A percentile compares a stretch with the other conserved stretches of the same genome.
Evolutionary conservation across 1,139 yeast species (phyloP).

Genomic region (Pichia terricola): DNA sequence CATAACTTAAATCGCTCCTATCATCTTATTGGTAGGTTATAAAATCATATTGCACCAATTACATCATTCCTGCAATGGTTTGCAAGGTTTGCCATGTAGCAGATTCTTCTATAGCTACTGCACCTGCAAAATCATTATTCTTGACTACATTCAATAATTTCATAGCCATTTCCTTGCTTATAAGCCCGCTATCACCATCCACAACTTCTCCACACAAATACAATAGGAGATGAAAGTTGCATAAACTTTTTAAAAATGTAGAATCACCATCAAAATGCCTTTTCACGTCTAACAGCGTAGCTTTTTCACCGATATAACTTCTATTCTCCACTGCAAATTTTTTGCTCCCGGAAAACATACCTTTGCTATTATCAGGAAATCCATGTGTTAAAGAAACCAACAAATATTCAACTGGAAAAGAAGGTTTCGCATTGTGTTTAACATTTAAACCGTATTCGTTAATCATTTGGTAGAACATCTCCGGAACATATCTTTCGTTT

Average conservation of each 20-base stretch:
- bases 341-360: conserved; percentile 30
- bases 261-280: neutral
- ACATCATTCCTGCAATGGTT: neutral
- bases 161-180: neutral
- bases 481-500: conserved; percentile 80
- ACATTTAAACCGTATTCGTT: conserved; percentile 88
- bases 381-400: conserved; percentile 88
- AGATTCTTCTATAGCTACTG: neutral
- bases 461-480: conserved; percentile 71
- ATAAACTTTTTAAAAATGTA: neutral
- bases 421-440: conserved; percentile 85
- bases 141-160: neutral
- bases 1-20: too few species aligned
- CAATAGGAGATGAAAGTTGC: neutral
- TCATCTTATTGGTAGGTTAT: too few species aligned
- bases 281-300: neutral
- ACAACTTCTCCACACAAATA: neutral
- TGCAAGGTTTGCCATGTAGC: neutral
- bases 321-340: conserved; percentile 72
- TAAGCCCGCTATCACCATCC: neutral
- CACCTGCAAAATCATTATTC: neutral
- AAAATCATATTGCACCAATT: too few species aligned
- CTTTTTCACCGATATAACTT: conserved; percentile 48
- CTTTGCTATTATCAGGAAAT: conserved; percentile 60
- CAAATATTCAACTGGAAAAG: conserved; percentile 90